Percentiles rank a stretch among this genome's conserved stretches.
Evolutionary conservation across 768 basidiomycete genomes (phyloP).

Genomic region (Rhodotorula sphaerocarpa): DNA sequence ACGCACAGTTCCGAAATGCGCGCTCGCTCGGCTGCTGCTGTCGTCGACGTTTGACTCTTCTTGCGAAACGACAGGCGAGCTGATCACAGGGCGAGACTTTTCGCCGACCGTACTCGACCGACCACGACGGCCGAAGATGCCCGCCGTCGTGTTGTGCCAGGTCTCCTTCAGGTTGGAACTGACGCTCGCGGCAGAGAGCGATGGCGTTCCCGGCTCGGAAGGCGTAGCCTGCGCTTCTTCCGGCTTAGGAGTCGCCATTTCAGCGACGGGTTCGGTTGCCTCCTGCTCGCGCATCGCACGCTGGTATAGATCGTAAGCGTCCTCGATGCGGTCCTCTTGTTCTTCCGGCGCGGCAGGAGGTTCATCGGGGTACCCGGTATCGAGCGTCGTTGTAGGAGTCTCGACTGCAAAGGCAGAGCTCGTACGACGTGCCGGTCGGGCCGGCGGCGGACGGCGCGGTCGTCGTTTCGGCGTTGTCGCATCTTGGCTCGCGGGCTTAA

Average conservation of each 20-base stretch:
- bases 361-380: neutral
- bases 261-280: neutral
- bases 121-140: conserved; percentile 7
- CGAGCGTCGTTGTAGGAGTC: neutral
- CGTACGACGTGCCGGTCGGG: conserved; percentile 29
- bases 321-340: conserved; percentile 33
- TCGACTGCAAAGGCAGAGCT: neutral
- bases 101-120: conserved; percentile 14
- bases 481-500: conserved; percentile 46
- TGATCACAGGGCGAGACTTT: conserved; percentile 16
- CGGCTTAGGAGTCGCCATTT: too few species aligned
- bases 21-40: conserved; percentile 4
- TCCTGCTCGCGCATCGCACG: conserved; percentile 26
- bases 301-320: conserved; percentile 34
- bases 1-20: conserved; percentile 13
- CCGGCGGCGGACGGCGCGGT: conserved; percentile 19
- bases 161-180: conserved; percentile 11
- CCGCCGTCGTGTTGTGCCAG: neutral
- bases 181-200: neutral
- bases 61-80: conserved; percentile 11
- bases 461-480: conserved; percentile 12
- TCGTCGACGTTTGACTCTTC: neutral
- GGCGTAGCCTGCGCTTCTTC: neutral
- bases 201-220: neutral
- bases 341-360: conserved; percentile 1